Evolutionary conservation across 768 basidiomycete genomes (phyloP), one percentile per base, ranked within the genome.

Genomic region (Butyriboletus loyo): DNA sequence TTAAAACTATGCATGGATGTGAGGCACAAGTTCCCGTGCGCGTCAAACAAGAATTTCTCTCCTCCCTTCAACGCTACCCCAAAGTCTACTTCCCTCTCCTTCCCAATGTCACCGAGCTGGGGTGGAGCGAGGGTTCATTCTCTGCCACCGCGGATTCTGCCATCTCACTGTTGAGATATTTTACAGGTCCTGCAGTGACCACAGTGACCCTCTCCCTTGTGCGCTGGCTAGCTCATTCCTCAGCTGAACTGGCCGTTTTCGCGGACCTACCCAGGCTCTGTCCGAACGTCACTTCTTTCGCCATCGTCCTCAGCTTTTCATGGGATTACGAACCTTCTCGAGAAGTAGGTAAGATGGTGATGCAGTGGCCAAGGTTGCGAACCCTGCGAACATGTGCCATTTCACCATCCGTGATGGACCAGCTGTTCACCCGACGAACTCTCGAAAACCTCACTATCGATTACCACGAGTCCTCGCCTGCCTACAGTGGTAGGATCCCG

Each of bases 211-310:
- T 65, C 37, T 47, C 42, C 34, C 53, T 63, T 27, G 19, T 50
- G n/a, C 53, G 51, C 37, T 63, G 54, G 56, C 37, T 27, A 10
- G 53, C 49, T 17, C 37, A 52, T 32, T 46, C 56, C n/a, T 27
- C 56, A 0, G 31, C 50, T 4, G 56, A 68, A 46, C 30, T 47
- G 11, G 50, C 46, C 14, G 45, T 56, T 9, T 41, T 67, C 4
- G 50, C 56, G 11, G 53, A 57, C n/a, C 14, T 66, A 22, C 58
- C 51, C 2, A 31, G 28, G 2, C 43, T 51, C 24, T 66, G 63
- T 46, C 66, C 63, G 1, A 56, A 60, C 25, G 51, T 66, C 36
- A 55, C 55, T 7, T 62, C 56, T 7, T 62, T 65, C 42, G 44
- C 47, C n/a, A 5, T 55, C 40, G 13, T 15, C 31, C 44, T 56